A percentile compares a stretch with the other conserved stretches of the same genome.
phyloP scores from a whole-genome alignment of 2,329 filamentous ascomycete genomes.

The Ceratocystis papillata region DNA sequence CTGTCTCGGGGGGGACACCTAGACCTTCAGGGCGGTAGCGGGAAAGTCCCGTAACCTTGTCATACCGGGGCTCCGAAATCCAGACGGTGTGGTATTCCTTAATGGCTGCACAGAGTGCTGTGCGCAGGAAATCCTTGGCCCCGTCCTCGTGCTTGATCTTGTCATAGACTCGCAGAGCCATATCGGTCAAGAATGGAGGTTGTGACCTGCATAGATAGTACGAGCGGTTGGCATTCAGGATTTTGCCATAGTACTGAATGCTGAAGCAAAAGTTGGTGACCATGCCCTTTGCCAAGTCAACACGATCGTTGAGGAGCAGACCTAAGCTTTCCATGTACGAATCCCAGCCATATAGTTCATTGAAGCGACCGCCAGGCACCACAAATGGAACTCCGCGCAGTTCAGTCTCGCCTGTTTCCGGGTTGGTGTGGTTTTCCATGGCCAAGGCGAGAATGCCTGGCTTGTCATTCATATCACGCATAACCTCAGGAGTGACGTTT shows the following conservation, averaged over 20 bases:
- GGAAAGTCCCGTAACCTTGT: conserved; percentile 67
- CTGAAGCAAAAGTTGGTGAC: conserved; percentile 95
- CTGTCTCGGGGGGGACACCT: conserved; percentile 85
- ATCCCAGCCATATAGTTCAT: conserved; percentile 97
- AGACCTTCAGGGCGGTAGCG: conserved; percentile 73
- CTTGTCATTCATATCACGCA: conserved; percentile 72
- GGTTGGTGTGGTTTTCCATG: conserved; percentile 66
- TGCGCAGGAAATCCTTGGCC: conserved; percentile 67
- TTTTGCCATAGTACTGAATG: conserved; percentile 97
- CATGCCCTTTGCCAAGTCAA: conserved; percentile 86
- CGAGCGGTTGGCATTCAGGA: conserved; percentile 88
- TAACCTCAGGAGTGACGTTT: conserved; percentile 67
- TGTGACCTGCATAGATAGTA: conserved; percentile 94
- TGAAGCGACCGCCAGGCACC: conserved; percentile 95
- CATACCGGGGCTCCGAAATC: conserved; percentile 66
- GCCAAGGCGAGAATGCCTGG: conserved; percentile 83
- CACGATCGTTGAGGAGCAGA: conserved; percentile 71
- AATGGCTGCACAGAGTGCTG: conserved; percentile 78
- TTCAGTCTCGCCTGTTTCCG: conserved; percentile 56
- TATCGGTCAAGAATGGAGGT: conserved; percentile 93
- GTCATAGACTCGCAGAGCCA: conserved; percentile 88
- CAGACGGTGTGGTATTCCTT: conserved; percentile 93
- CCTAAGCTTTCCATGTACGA: conserved; percentile 97
- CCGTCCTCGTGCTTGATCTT: conserved; percentile 79
- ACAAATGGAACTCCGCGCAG: conserved; percentile 81